phyloP scores from a whole-genome alignment of 2,329 filamentous ascomycete genomes.

The Akanthomyces uredinophilus region DNA sequence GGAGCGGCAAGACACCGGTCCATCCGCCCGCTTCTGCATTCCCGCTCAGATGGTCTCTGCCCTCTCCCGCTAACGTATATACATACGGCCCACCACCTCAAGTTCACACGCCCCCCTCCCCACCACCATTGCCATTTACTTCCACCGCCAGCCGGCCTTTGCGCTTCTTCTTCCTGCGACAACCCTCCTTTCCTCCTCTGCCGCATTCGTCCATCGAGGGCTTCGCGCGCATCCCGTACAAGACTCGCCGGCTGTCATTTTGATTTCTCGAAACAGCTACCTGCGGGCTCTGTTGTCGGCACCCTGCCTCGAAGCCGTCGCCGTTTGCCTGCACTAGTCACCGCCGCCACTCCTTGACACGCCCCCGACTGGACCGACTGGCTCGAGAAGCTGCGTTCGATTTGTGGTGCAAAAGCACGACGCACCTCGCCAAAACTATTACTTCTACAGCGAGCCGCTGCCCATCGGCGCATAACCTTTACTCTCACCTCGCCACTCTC shows the following conservation, averaged over 20 bases:
- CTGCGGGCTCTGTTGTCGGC: background rate
- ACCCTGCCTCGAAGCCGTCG: background rate
- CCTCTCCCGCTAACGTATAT: constrained; percentile 21
- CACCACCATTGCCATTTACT: constrained; percentile 19
- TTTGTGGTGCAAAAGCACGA: background rate
- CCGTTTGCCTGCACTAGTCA: background rate
- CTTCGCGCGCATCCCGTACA: constrained; percentile 6
- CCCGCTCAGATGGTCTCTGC: constrained; percentile 28
- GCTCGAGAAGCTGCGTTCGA: background rate
- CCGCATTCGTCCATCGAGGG: constrained; percentile 12
- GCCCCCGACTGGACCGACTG: background rate
- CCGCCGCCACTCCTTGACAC: constrained; percentile 4
- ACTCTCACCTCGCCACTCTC: constrained; percentile 18
- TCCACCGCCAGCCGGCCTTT: constrained; percentile 10
- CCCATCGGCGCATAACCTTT: constrained; percentile 12
- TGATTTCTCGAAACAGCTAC: background rate
- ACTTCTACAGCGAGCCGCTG: background rate
- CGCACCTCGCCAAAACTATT: background rate
- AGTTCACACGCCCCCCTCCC: constrained; percentile 8
- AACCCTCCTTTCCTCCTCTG: constrained; percentile 17
- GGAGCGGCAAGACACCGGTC: constrained; percentile 35
- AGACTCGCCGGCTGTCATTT: background rate
- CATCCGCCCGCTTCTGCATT: constrained; percentile 34
- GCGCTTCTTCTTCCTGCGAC: constrained; percentile 15
- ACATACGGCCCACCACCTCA: constrained; percentile 15